These are phyloP conservation scores for Nicotiana otophora DNA, from an alignment of 257 asterid species.

Conservation along the genomic window DNA sequence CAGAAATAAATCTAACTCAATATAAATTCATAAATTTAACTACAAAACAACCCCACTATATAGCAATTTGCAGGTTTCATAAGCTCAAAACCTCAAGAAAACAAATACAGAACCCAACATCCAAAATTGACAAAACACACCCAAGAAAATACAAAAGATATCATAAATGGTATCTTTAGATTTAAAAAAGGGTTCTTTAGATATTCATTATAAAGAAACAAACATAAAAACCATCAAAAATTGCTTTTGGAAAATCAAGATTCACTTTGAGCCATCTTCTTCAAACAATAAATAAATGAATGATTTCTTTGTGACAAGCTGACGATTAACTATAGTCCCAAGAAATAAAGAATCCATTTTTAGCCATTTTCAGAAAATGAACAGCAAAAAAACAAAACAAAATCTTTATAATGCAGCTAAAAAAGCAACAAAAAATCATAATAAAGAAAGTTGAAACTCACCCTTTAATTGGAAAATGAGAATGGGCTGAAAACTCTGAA, in stretches of 20 bases:
- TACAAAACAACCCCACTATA: neutral
- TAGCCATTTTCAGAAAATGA: neutral
- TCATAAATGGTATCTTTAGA: neutral
- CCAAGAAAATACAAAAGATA: neutral
- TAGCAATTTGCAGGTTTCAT: neutral
- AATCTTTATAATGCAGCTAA: neutral
- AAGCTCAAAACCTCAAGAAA: neutral
- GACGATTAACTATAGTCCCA: neutral
- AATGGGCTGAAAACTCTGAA: neutral
- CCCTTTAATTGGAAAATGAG: constrained; percentile 8
- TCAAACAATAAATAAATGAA: neutral
- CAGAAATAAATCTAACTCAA: neutral
- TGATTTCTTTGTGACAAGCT: neutral
- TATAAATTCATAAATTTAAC: neutral
- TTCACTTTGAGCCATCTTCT: neutral
- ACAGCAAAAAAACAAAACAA: neutral
- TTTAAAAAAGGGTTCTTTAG: neutral
- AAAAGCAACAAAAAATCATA: neutral
- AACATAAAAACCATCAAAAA: neutral
- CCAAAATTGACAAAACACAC: neutral
- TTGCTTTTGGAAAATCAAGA: neutral
- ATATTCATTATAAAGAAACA: neutral
- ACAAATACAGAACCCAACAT: neutral
- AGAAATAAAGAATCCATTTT: neutral
- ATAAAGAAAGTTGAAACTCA: constrained; percentile 9